These are phyloP conservation scores for Plenodomus tracheiphilus DNA, from an alignment of 2,329 filamentous ascomycete genomes.

Conservation along the genomic window DNA sequence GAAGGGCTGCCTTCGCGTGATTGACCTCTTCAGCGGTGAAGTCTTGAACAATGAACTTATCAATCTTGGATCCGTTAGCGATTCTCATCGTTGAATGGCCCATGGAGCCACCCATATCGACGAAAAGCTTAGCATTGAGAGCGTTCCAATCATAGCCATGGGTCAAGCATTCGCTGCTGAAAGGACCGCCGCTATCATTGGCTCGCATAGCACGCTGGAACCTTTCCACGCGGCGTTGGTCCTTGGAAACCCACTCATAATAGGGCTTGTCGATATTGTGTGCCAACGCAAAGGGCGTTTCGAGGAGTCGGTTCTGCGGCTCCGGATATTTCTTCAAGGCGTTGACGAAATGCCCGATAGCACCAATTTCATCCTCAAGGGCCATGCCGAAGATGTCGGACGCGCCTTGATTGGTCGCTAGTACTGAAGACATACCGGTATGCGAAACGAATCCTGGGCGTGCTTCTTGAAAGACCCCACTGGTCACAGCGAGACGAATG, in stretches of 20 bases:
- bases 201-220: conserved; percentile 18
- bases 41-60: conserved; percentile 22
- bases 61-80: conserved; percentile 11
- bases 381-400: conserved; percentile 1
- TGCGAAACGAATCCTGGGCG: conserved; percentile 11
- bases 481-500: conserved; percentile 9
- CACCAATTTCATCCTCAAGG: conserved; percentile 5
- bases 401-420: conserved; percentile 1
- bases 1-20: conserved; percentile 13
- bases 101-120: conserved; percentile 24
- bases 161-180: background rate
- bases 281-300: conserved; percentile 7
- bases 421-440: conserved; percentile 7
- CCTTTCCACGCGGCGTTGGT: conserved; percentile 3
- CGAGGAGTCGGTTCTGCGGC: conserved; percentile 8
- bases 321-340: conserved; percentile 7
- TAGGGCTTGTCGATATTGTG: conserved; percentile 14
- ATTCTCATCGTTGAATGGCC: conserved; percentile 17
- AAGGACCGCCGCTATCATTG: conserved; percentile 4
- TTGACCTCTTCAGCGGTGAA: conserved; percentile 1
- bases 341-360: conserved; percentile 4
- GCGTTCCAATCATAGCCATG: conserved; percentile 6
- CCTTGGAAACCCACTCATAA: conserved; percentile 13
- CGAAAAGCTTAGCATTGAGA: conserved; percentile 15
- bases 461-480: conserved; percentile 16